phyloP scores from a whole-genome alignment of 768 basidiomycete genomes.

The Leccinum subtestaceum region DNA sequence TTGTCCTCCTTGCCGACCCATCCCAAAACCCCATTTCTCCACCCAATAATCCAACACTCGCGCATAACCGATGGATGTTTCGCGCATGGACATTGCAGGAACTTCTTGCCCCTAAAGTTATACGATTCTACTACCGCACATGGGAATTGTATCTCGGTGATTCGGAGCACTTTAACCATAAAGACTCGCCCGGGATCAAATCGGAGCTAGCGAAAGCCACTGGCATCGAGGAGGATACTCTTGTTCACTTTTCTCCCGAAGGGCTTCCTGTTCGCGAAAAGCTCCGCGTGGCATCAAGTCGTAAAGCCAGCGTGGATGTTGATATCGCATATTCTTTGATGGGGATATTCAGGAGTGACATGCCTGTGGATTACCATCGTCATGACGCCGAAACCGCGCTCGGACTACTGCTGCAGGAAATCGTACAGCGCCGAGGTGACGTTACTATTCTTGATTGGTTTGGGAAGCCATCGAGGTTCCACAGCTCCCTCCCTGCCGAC shows the following conservation, averaged over 20 bases:
- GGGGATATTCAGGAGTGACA: constrained; percentile 15
- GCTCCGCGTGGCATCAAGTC: constrained; percentile 13
- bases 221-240: neutral
- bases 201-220: neutral
- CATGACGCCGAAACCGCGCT: constrained; percentile 8
- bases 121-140: constrained; percentile 10
- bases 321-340: constrained; percentile 16
- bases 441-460: constrained; percentile 5
- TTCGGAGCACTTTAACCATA: constrained; percentile 3
- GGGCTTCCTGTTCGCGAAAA: constrained; percentile 5
- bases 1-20: constrained; percentile 10
- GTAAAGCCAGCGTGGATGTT: constrained; percentile 1
- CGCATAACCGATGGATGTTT: constrained; percentile 14
- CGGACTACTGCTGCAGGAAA: constrained; percentile 14
- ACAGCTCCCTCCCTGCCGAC: too few species aligned
- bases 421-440: constrained; percentile 7
- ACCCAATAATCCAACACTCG: neutral
- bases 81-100: constrained; percentile 17
- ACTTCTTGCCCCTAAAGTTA: constrained; percentile 9
- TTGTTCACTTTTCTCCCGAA: constrained; percentile 2
- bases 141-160: constrained; percentile 9
- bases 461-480: too few species aligned
- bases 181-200: neutral
- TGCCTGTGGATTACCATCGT: constrained; percentile 1
- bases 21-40: neutral